Conservation (phyloP, 768 basidiomycete genomes). For the Tephrocybe sp. region DNA sequence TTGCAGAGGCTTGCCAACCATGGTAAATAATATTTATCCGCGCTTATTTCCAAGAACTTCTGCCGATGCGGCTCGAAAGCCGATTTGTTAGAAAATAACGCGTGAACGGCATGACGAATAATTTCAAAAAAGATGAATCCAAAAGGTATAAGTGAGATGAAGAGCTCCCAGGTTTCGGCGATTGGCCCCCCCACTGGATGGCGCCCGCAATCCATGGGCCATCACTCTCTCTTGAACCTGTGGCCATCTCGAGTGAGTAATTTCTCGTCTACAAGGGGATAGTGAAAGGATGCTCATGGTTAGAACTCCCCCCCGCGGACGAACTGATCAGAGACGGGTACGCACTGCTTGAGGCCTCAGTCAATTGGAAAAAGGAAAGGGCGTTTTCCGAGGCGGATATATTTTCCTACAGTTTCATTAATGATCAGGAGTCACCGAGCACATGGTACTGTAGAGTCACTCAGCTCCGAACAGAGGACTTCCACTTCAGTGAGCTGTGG, state of each 20-base stretch:
- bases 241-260: constrained; percentile 2
- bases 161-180: neutral
- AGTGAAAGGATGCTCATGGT: neutral
- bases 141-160: constrained; percentile 1
- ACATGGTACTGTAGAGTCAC: constrained; percentile 53
- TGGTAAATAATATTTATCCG: too few species aligned
- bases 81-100: too few species aligned
- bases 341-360: constrained; percentile 41
- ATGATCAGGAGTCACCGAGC: constrained; percentile 30
- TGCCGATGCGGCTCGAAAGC: too few species aligned
- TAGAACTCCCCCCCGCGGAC: constrained; percentile 51
- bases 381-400: constrained; percentile 43
- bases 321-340: constrained; percentile 42
- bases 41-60: too few species aligned
- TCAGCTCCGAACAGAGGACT: constrained; percentile 44
- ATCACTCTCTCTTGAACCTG: neutral
- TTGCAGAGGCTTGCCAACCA: too few species aligned
- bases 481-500: constrained; percentile 61
- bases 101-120: too few species aligned
- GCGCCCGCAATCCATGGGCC: neutral
- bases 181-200: neutral
- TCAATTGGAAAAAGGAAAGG: constrained; percentile 52
- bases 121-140: neutral
- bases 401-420: constrained; percentile 34
- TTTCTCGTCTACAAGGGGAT: neutral